Base-by-base conservation (phyloP, 495 filamentous ascomycete genomes). In the Aspergillus taichungensis region DNA sequence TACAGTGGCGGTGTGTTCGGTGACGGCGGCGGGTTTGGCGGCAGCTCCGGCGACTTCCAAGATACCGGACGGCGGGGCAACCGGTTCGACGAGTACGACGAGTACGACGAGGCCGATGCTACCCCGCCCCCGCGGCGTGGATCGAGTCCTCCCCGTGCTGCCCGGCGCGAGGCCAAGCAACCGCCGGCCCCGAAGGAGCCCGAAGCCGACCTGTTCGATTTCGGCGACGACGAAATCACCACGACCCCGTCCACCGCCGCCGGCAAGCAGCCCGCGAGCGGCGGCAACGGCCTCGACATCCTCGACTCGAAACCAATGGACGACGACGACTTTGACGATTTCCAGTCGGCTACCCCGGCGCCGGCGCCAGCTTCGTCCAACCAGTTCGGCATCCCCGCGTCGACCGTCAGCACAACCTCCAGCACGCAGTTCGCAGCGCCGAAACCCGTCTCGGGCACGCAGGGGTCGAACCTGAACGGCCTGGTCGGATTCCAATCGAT, bases 261-360 rank as follows among this genome's bases (percentile, higher is more conserved):
- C 51, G 53, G 69, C 56, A 71, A 72, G 60, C 66, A 71, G 52
- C 64, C 71, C 30, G 65, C 69, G 5, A 45, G 66, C 6, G 60
- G 58, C 30, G 24, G 69, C 67, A 55, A 64, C 40, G 79, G 73
- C 13, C 66, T 85, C 43, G 78, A 74, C 33, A 71, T 81, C 32
- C 63, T 85, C 29, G 67, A 75, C 45, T 56, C 69, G 10, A 63
- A 46, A 5, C 61, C 56, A 10, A 69, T 54, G 11, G 89, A 94
- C 49, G 91, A 98, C 53, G 92, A 98, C 53, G 94, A 97, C 40
- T 97, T 97, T 53, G 92, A 97, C 59, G 94, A 97, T 60, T 97
- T 97, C 75, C 88, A 94, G 63, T 90, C 88, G n/a, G 92, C 94
- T 11, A 73, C 85, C 5, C 81, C 88, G 12, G 67, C 75, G 14